Evolutionary conservation across 495 filamentous ascomycete species (phyloP).

Genomic region (Platismatia glauca): DNA sequence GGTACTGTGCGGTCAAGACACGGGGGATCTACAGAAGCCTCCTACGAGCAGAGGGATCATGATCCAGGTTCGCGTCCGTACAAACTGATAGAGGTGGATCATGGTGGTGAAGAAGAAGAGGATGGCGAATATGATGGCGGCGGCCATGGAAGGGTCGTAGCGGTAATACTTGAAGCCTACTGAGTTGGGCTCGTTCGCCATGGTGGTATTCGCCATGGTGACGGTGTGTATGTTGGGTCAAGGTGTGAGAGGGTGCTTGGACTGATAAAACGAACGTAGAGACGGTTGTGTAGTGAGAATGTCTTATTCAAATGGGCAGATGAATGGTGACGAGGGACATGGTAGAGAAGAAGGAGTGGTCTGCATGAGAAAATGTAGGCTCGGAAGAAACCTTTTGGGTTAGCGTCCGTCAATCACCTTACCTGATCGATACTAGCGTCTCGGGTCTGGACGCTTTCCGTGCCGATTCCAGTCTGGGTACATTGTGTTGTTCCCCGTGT

Average conservation of each 20-base stretch:
- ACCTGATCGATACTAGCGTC: no score
- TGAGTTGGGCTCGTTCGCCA: background rate
- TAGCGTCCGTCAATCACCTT: no score
- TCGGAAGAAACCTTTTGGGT: no score
- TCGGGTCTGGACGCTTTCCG: no score
- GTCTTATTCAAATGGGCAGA: no score
- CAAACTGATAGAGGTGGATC: conserved; percentile 41
- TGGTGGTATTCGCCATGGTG: background rate
- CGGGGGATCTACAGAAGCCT: conserved; percentile 26
- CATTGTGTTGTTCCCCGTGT: no score
- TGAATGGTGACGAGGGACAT: no score
- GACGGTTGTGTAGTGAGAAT: background rate
- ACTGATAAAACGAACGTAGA: background rate
- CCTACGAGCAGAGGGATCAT: conserved; percentile 52
- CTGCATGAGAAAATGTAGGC: no score
- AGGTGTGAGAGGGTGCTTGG: background rate
- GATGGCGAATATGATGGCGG: conserved; percentile 38
- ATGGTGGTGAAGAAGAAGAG: conserved; percentile 42
- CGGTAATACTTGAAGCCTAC: conserved; percentile 13
- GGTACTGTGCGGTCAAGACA: background rate
- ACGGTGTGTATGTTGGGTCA: background rate
- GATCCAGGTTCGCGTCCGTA: conserved; percentile 46
- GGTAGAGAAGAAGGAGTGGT: no score
- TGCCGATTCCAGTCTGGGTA: no score
- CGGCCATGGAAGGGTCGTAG: conserved; percentile 42